A percentile compares a stretch with the other conserved stretches of the same genome.
phyloP scores from a whole-genome alignment of 2,329 filamentous ascomycete species.

The Fonsecaea pugnacius region DNA sequence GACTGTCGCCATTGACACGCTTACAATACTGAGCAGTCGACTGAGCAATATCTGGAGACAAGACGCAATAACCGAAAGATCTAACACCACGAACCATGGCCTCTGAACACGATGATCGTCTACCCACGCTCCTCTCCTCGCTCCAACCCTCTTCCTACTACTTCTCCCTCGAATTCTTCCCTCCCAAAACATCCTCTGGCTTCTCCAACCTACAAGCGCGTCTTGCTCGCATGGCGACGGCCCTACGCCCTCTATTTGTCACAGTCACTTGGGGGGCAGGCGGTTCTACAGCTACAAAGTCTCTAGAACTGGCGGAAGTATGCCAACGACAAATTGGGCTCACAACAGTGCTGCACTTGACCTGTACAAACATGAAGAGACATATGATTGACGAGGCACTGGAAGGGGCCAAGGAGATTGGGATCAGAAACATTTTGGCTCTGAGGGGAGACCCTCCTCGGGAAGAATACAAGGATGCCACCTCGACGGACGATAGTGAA shows the following conservation, averaged over 20 bases:
- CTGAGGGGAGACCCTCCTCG: slow-evolving; percentile 88
- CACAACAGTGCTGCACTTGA: slow-evolving; percentile 93
- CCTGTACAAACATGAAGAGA: slow-evolving; percentile 96
- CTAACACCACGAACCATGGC: slow-evolving; percentile 22
- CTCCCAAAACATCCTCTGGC: slow-evolving; percentile 94
- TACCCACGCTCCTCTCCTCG: slow-evolving; percentile 45
- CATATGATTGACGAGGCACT: slow-evolving; percentile 83
- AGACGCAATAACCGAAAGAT: background rate
- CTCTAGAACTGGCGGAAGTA: slow-evolving; percentile 89
- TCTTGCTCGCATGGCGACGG: slow-evolving; percentile 91
- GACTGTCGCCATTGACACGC: background rate
- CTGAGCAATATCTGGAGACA: background rate
- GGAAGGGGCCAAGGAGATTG: slow-evolving; percentile 85
- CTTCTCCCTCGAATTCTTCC: slow-evolving; percentile 99
- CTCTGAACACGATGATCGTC: slow-evolving; percentile 32
- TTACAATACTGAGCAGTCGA: background rate
- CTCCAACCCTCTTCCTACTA: slow-evolving; percentile 80
- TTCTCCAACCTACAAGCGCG: slow-evolving; percentile 92
- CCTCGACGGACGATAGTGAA: slow-evolving; percentile 53
- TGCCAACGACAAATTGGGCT: slow-evolving; percentile 90
- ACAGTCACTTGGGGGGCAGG: slow-evolving; percentile 98
- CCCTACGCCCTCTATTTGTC: slow-evolving; percentile 88
- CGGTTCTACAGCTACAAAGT: slow-evolving; percentile 87
- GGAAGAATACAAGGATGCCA: slow-evolving; percentile 75
- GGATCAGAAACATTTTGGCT: slow-evolving; percentile 91